phyloP scores from a whole-genome alignment of 225 moss, liverwort and hornwort genomes.

The Lunularia cruciata region DNA sequence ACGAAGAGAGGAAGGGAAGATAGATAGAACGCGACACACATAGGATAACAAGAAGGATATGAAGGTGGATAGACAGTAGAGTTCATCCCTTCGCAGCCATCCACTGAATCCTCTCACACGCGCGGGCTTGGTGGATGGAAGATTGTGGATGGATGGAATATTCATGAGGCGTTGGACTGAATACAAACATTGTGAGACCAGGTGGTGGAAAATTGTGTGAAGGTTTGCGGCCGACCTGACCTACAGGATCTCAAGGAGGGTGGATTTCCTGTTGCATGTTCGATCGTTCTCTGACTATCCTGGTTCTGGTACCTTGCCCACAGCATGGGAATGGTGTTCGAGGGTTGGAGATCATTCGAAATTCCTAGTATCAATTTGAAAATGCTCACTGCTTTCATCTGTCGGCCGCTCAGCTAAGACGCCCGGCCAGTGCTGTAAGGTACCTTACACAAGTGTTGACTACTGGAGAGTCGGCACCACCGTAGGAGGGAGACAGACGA shows the following conservation, averaged over 20 bases:
- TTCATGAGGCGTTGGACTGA: neutral
- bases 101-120: no score
- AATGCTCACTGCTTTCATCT: neutral
- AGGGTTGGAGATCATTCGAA: neutral
- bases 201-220: neutral
- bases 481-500: neutral
- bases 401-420: neutral
- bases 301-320: neutral
- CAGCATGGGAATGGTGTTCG: neutral
- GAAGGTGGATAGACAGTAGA: no score
- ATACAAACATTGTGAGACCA: neutral
- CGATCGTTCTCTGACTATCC: neutral
- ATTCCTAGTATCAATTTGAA: neutral
- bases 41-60: no score
- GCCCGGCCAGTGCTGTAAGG: neutral
- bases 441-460: neutral
- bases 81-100: no score
- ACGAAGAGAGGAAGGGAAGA: no score
- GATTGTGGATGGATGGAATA: neutral
- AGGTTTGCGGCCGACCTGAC: constrained; percentile 1
- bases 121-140: no score
- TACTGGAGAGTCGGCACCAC: neutral
- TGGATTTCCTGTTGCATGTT: neutral
- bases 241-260: neutral
- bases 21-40: no score